Evolutionary conservation across 2,329 filamentous ascomycete genomes (phyloP).

Genomic region (Hymenoscyphus salicellus): DNA sequence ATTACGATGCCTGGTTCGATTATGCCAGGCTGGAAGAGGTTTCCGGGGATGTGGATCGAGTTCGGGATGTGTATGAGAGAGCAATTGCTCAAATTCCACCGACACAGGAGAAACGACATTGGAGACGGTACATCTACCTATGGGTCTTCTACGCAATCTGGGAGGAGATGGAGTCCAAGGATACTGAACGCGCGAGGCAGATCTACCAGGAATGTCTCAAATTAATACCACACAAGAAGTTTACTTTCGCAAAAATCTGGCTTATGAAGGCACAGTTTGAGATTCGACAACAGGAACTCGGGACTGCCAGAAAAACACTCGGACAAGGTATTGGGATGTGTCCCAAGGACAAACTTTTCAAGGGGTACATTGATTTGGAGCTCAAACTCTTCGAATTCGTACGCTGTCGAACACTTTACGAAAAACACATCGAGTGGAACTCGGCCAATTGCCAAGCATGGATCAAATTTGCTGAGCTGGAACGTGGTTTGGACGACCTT

Average conservation of each 20-base stretch:
- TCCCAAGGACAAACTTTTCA: slow-evolving; percentile 93
- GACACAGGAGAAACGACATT: slow-evolving; percentile 93
- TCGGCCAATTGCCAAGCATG: slow-evolving; percentile 86
- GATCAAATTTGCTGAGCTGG: slow-evolving; percentile 94
- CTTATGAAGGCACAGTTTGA: slow-evolving; percentile 91
- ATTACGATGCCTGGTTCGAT: slow-evolving; percentile 97
- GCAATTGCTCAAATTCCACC: slow-evolving; percentile 94
- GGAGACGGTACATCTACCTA: slow-evolving; percentile 94
- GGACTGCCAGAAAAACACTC: slow-evolving; percentile 79
- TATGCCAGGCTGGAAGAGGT: slow-evolving; percentile 88
- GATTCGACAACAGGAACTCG: slow-evolving; percentile 78
- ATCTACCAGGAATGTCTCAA: slow-evolving; percentile 88
- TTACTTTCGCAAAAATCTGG: slow-evolving; percentile 97
- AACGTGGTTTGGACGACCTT: slow-evolving; percentile 84
- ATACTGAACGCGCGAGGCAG: slow-evolving; percentile 74
- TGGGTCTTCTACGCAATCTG: slow-evolving; percentile 97
- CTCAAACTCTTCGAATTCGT: slow-evolving; percentile 91
- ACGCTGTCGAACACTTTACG: slow-evolving; percentile 84
- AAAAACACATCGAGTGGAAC: slow-evolving; percentile 93
- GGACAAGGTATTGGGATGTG: slow-evolving; percentile 90
- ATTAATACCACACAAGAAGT: slow-evolving; percentile 90
- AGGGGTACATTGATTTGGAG: slow-evolving; percentile 89
- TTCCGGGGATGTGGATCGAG: slow-evolving; percentile 74
- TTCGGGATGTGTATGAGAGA: slow-evolving; percentile 90
- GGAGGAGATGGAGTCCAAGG: slow-evolving; percentile 84